Conservation (phyloP, 768 basidiomycete species). For the Rhodotorula kratochvilovae region DNA sequence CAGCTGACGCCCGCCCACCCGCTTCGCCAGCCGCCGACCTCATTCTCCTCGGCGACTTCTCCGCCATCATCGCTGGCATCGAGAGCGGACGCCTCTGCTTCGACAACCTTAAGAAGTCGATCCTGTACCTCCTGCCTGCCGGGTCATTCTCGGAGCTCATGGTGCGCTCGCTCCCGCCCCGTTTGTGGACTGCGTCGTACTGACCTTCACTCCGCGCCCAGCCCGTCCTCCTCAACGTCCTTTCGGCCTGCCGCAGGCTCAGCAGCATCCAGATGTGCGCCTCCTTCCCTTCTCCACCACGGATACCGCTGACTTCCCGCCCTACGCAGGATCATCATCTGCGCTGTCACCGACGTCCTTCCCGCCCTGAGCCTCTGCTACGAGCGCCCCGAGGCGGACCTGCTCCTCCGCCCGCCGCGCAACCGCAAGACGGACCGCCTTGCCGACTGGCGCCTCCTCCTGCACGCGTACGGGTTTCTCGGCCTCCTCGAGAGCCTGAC, state of each 20-base stretch:
- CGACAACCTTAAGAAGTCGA: conserved; percentile 56
- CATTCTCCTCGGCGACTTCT: conserved; percentile 48
- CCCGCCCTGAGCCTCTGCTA: conserved; percentile 57
- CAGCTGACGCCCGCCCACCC: neutral
- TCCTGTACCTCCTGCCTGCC: conserved; percentile 46
- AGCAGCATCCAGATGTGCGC: conserved; percentile 57
- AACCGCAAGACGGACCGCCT: conserved; percentile 59
- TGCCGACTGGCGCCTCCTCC: conserved; percentile 55
- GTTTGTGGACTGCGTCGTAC: too few species aligned
- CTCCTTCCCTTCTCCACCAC: too few species aligned
- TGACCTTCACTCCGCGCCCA: neutral
- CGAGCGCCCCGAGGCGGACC: conserved; percentile 61
- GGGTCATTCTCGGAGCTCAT: conserved; percentile 62
- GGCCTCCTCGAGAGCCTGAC: conserved; percentile 54
- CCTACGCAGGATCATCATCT: conserved; percentile 56
- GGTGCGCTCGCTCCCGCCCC: conserved; percentile 17
- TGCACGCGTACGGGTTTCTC: conserved; percentile 61
- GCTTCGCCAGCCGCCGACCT: conserved; percentile 41
- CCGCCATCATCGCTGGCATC: conserved; percentile 47
- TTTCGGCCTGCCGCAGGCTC: conserved; percentile 61
- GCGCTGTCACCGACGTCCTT: conserved; percentile 59
- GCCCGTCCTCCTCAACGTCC: conserved; percentile 57
- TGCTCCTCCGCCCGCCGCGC: conserved; percentile 58
- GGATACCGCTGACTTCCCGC: too few species aligned
- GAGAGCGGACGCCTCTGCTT: conserved; percentile 55